Evolutionary conservation across 176 grass and related monocot species (phyloP).

Genomic region (Chloris gayana): DNA sequence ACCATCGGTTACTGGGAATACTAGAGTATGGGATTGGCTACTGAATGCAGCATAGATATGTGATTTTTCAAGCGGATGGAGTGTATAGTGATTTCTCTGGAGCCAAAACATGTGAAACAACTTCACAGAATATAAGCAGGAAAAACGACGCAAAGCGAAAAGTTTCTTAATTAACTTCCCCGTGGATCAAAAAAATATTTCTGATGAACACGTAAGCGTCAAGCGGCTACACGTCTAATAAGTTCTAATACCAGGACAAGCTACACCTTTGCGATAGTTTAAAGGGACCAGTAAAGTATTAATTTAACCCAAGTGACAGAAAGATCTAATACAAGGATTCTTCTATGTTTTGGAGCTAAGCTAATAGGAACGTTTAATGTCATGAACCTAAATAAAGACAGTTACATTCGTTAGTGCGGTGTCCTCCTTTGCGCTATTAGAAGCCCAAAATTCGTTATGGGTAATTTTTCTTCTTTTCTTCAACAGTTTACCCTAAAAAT

Average conservation of each 20-base stretch:
- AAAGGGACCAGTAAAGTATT: conserved; percentile 18
- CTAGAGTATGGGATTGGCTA: conserved; percentile 44
- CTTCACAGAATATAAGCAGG: neutral
- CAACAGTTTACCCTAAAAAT: too few relatives aligned
- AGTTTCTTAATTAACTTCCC: neutral
- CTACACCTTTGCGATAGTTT: conserved; percentile 32
- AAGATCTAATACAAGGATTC: conserved; percentile 30
- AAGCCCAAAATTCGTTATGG: too few relatives aligned
- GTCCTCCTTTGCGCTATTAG: too few relatives aligned
- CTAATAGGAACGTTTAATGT: conserved; percentile 35
- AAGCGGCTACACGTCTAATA: neutral
- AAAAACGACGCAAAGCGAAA: neutral
- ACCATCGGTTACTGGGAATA: conserved; percentile 35
- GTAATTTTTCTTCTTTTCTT: too few relatives aligned
- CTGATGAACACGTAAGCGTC: neutral
- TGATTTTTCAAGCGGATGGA: neutral
- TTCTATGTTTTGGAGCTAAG: conserved; percentile 21
- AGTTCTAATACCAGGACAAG: conserved; percentile 19
- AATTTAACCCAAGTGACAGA: conserved; percentile 31
- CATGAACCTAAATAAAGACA: conserved; percentile 23
- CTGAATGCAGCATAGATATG: conserved; percentile 26
- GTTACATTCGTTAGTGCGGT: conserved; percentile 7
- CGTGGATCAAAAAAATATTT: neutral
- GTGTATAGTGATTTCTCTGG: neutral
- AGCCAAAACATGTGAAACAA: neutral